These are phyloP conservation scores for Lecanoromycetidae sp. DNA, from an alignment of 2,329 filamentous ascomycete genomes.

Conservation along the genomic window DNA sequence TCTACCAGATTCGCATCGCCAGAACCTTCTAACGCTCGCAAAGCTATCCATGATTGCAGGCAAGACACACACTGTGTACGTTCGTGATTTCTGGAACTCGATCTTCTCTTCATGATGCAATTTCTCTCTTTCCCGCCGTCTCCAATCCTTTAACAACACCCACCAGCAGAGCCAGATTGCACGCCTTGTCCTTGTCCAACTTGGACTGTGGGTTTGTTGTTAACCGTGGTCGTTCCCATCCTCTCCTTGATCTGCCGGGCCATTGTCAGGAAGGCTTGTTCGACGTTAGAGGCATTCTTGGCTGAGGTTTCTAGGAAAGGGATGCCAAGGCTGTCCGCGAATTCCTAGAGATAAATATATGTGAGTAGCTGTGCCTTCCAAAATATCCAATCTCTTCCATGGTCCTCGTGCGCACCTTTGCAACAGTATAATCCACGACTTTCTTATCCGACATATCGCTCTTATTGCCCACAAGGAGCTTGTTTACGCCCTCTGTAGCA, in stretches of 20 bases:
- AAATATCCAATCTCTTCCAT: background rate
- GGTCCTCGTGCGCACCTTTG: conserved; percentile 59
- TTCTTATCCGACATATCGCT: conserved; percentile 99
- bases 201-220: conserved; percentile 96
- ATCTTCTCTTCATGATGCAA: background rate
- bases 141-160: conserved; percentile 65
- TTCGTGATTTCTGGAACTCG: background rate
- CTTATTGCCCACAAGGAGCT: conserved; percentile 98
- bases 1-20: conserved; percentile 7
- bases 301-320: conserved; percentile 99
- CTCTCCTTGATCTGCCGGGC: conserved; percentile 99
- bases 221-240: conserved; percentile 94
- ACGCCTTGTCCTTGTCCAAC: conserved; percentile 92
- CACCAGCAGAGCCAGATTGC: conserved; percentile 68
- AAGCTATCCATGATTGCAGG: conserved; percentile 8
- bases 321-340: conserved; percentile 95
- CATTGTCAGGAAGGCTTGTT: conserved; percentile 99
- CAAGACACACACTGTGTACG: conserved; percentile 4
- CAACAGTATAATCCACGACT: conserved; percentile 98
- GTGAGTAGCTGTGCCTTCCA: background rate
- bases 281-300: conserved; percentile 98
- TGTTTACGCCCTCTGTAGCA: conserved; percentile 98
- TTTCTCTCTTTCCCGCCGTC: background rate
- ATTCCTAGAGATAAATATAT: conserved; percentile 53
- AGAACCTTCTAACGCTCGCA: conserved; percentile 12